Evolutionary conservation across 169 alveolate genomes (phyloP).

Genomic region (Babesia divergens): DNA sequence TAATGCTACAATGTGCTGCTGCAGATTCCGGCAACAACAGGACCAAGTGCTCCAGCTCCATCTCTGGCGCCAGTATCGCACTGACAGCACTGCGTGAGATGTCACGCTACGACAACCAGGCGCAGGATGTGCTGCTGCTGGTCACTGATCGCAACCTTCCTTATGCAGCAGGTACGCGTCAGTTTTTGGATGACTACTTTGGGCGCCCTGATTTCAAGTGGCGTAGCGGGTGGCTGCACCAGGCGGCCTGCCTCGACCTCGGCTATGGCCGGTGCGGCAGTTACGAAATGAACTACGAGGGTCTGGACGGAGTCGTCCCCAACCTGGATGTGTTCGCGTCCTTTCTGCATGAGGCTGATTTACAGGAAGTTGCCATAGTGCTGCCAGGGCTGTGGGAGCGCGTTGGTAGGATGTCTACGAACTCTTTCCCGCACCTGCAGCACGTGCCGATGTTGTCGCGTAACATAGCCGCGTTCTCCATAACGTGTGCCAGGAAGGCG

Average conservation of each 20-base stretch:
- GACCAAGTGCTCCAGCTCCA: slow-evolving; percentile 1
- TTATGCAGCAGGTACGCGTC: slow-evolving; percentile 57
- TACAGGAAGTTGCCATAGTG: not conserved
- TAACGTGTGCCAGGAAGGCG: slow-evolving; percentile 35
- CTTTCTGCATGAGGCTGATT: slow-evolving; percentile 14
- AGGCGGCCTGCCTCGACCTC: slow-evolving; percentile 51
- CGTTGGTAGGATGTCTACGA: slow-evolving; percentile 43
- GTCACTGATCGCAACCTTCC: slow-evolving; percentile 49
- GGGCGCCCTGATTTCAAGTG: slow-evolving; percentile 17
- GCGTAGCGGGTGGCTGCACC: slow-evolving; percentile 48
- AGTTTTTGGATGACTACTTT: slow-evolving; percentile 58
- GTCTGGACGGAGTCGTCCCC: slow-evolving; percentile 54
- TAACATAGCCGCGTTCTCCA: slow-evolving; percentile 33
- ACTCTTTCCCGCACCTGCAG: slow-evolving; percentile 23
- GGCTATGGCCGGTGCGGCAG: slow-evolving; percentile 45
- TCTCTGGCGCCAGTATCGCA: slow-evolving; percentile 15
- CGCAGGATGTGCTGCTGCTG: slow-evolving; percentile 51
- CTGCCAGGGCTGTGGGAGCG: slow-evolving; percentile 27
- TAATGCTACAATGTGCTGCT: not conserved
- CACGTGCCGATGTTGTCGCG: slow-evolving; percentile 59
- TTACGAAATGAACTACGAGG: slow-evolving; percentile 51
- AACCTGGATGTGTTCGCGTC: slow-evolving; percentile 46
- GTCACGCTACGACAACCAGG: slow-evolving; percentile 16
- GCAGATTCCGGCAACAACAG: not conserved
- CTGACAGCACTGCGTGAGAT: slow-evolving; percentile 21